phyloP scores from a whole-genome alignment of 495 filamentous ascomycete species.

The Choiromyces venosus region DNA sequence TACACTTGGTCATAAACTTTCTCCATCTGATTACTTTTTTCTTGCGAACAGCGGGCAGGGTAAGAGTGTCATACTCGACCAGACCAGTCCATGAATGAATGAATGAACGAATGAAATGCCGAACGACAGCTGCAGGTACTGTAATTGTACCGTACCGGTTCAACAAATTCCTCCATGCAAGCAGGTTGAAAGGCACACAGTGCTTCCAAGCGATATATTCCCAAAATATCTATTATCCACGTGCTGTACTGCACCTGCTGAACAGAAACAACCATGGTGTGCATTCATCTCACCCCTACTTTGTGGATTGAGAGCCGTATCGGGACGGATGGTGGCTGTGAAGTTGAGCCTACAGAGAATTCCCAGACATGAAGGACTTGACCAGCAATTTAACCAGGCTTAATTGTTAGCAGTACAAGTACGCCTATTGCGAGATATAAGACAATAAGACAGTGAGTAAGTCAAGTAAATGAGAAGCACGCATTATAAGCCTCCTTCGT shows the following conservation, averaged over 20 bases:
- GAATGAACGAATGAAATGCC: neutral
- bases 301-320: neutral
- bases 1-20: neutral
- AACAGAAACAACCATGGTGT: neutral
- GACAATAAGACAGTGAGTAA: neutral
- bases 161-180: neutral
- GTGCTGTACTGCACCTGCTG: too few relatives aligned
- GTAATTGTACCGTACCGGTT: too few relatives aligned
- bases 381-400: neutral
- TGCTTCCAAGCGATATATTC: neutral
- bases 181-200: neutral
- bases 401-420: neutral
- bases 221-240: neutral
- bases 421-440: neutral
- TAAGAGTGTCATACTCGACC: neutral
- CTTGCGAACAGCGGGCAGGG: neutral
- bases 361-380: neutral
- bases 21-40: neutral
- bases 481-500: neutral
- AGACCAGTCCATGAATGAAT: neutral
- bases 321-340: neutral
- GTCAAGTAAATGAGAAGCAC: neutral
- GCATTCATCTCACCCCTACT: neutral
- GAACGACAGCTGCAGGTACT: neutral
- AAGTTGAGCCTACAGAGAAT: neutral